Conservation (phyloP, 352 stramenopile genomes). For the Thalassiosira exigua region DNA sequence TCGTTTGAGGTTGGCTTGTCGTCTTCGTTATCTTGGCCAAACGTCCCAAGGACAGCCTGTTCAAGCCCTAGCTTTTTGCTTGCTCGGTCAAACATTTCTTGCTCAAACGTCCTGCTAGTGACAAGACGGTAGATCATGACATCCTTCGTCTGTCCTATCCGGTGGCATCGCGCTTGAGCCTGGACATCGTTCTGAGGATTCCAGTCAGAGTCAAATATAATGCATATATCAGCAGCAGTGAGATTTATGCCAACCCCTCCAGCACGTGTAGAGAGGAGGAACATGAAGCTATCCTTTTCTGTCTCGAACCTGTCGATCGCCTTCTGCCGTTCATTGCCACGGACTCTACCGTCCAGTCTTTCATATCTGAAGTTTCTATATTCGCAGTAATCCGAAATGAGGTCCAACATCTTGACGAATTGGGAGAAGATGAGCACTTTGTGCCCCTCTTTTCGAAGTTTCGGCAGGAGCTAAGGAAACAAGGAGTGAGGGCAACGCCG, state of each 20-base stretch:
- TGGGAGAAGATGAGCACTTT: conserved; percentile 99
- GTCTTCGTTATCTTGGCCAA: conserved; percentile 93
- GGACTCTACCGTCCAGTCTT: conserved; percentile 91
- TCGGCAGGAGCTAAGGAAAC: conserved; percentile 95
- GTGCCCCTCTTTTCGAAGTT: conserved; percentile 95
- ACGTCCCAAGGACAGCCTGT: conserved; percentile 97
- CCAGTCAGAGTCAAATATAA: conserved; percentile 74
- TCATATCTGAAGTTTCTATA: conserved; percentile 91
- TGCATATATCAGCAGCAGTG: conserved; percentile 81
- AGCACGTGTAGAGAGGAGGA: conserved; percentile 92
- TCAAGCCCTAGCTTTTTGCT: conserved; percentile 99
- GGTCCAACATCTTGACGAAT: conserved; percentile 99
- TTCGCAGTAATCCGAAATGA: conserved; percentile 91
- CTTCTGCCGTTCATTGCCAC: conserved; percentile 96
- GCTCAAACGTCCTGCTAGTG: conserved; percentile 98
- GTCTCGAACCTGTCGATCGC: conserved; percentile 98
- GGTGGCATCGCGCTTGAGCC: conserved; percentile 94
- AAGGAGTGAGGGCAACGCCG: too few species aligned
- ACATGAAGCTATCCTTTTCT: conserved; percentile 94
- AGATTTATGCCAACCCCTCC: conserved; percentile 98
- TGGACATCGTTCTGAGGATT: conserved; percentile 96
- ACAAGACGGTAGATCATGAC: conserved; percentile 99
- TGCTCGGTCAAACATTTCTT: conserved; percentile 99
- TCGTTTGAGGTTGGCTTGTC: conserved; percentile 91
- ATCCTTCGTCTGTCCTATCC: conserved; percentile 99